A percentile compares a stretch with the other conserved stretches of the same genome.
phyloP scores from a whole-genome alignment of 495 filamentous ascomycete genomes.

The Penicillium malachiteum region DNA sequence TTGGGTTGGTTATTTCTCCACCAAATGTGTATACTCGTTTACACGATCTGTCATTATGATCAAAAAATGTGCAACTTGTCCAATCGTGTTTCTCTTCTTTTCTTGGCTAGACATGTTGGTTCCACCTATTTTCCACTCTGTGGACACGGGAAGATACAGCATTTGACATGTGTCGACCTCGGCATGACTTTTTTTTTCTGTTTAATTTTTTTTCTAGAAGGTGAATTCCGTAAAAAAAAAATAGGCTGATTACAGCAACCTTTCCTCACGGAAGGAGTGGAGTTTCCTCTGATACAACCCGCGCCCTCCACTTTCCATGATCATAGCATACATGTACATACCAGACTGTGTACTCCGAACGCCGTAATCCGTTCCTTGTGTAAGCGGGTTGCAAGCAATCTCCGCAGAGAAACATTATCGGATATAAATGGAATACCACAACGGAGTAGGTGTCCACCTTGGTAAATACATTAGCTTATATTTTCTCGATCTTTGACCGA shows the following conservation, averaged over 20 bases:
- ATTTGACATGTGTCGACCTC: not conserved
- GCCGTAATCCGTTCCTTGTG: not conserved
- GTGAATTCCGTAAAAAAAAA: not conserved
- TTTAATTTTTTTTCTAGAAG: too few species aligned
- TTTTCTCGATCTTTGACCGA: not conserved
- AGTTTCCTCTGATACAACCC: constrained; percentile 18
- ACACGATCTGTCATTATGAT: too few species aligned
- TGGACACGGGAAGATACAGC: not conserved
- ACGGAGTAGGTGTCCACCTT: not conserved
- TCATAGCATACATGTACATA: not conserved
- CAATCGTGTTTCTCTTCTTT: not conserved
- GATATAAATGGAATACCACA: constrained; percentile 1
- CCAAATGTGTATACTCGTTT: not conserved
- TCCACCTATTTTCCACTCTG: not conserved
- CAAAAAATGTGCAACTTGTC: not conserved
- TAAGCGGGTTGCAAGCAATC: not conserved
- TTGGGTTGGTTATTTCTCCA: not conserved
- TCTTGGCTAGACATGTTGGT: not conserved
- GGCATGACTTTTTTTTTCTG: not conserved
- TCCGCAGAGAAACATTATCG: not conserved
- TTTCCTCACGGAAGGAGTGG: constrained; percentile 7
- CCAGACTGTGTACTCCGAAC: not conserved
- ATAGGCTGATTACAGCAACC: not conserved
- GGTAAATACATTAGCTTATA: too few species aligned
- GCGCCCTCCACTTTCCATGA: constrained; percentile 5